These are phyloP conservation scores for Fraxinus baroniana DNA, from an alignment of 305 asterid genomes.

Conservation along the genomic window DNA sequence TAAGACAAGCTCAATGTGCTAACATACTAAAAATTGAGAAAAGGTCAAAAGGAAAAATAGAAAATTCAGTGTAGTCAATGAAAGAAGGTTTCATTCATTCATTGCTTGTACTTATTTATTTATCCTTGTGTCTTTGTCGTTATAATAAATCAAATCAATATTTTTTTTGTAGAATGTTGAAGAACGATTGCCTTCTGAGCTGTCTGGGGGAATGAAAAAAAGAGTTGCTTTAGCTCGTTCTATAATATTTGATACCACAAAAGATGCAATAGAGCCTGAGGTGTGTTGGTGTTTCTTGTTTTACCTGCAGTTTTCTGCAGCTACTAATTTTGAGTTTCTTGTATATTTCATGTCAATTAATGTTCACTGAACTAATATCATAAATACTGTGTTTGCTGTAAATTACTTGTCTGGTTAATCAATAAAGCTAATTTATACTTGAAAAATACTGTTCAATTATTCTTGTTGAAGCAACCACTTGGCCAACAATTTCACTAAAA, in stretches of 20 bases:
- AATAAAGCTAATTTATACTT: background rate
- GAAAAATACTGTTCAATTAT: background rate
- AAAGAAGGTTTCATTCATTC: constrained; percentile 22
- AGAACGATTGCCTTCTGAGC: constrained; percentile 87
- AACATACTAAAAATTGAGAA: constrained; percentile 6
- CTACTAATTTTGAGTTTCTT: background rate
- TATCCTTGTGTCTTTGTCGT: background rate
- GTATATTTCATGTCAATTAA: background rate
- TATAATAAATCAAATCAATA: constrained; percentile 18
- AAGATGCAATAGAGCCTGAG: constrained; percentile 88
- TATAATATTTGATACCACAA: constrained; percentile 81
- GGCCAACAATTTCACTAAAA: background rate
- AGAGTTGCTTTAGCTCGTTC: constrained; percentile 99
- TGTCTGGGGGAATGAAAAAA: constrained; percentile 99
- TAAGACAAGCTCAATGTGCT: constrained; percentile 13
- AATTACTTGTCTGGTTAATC: background rate
- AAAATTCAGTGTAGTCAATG: background rate
- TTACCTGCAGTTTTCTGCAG: background rate
- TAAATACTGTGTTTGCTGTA: background rate
- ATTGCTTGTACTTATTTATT: constrained; percentile 6
- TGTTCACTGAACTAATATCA: background rate
- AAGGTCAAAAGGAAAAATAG: background rate
- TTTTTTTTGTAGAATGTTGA: constrained; percentile 74
- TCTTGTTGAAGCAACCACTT: background rate
- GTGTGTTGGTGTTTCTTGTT: constrained; percentile 29